Evolutionary conservation across 495 filamentous ascomycete species (phyloP), one percentile per base, ranked within the genome.

Genomic region (Podospora conica): DNA sequence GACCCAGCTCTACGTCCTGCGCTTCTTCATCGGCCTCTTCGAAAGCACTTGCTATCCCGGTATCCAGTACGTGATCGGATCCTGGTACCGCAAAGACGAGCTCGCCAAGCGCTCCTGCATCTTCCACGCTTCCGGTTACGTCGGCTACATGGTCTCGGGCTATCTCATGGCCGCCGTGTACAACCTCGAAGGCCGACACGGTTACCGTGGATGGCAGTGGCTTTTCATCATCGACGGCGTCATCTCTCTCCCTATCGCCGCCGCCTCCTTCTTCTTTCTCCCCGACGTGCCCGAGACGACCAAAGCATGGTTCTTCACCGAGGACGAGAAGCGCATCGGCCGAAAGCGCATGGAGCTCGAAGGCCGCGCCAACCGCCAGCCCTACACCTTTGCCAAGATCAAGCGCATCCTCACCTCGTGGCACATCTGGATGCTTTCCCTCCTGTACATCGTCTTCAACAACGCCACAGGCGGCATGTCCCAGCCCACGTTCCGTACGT

Each of bases 21-120:
- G 85, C 25, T 87, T 88, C 69, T 83, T 88, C 62, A 80, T 87
- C 54, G 85, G 83, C 0, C 77, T 85, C 0, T 80, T 83, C 21
- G 85, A 78, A 48, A 70, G 65, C 10, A 70, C 68, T 6, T 82
- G 77, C 58, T 84, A 82, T 63, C 81, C 81, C 1, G 80, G 79
- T 2, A 80, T 83, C 64, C 76, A 80, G 63, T 79, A 79, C 61
- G 65, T 85, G 15, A 79, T 85, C 40, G 82, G 83, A 12, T 78
- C 75, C 31, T 85, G 83, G 83, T 85, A 64, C 79, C 84, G 61
- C 79, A 87, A 75, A 71, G 84, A 69, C 75, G 83, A 78, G 74
- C 83, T 76, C 74, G 87, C 73, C 64, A 88, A 86, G 66, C 76
- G 87, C 18, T 83, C 83, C n/a, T 87, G 84, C 62, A 87, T 90